Evolutionary conservation across 2,329 filamentous ascomycete species (phyloP), one percentile per base, ranked within the genome.

Genomic region (Graphilbum ipis-grandicollis): DNA sequence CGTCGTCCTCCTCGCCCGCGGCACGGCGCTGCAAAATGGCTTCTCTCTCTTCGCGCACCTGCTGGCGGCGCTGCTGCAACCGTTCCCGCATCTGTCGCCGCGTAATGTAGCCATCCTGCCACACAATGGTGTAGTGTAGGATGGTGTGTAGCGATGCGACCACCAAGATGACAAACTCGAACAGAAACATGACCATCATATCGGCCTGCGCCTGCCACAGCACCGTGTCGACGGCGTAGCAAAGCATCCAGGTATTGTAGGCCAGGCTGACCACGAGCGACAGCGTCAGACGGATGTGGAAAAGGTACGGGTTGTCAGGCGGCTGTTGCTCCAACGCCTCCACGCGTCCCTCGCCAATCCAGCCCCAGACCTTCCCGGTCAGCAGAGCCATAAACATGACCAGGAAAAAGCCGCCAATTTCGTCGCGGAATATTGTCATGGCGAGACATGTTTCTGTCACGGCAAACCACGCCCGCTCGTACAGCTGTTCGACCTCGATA

Each of bases 101-200:
- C 38, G 80, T 68, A 36, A 94, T 78, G 34, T 68, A 69, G 33
- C 80, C 71, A 55, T 98, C 90, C 9, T 76, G 63, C 31, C 94
- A 57, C 4, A 79, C 81, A 35, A 96, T 68, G 17, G 70, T 55
- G 55, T 98, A 98, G 41, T 86, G 75, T 38, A 75, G 64, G 2
- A 72, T 68, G 0, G 85, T 93, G 34, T 88, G 85, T 36, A 75
- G 64, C 1, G 88, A 93, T 36, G 76, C 77, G 9, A 92, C 78
- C 3, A 75, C 68, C 41, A 96, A 61, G 31, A 98, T 76, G 28
- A 88, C 86, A 52, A 96, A 96, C 55, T 98, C 90, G 48, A 98
- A 98, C 6, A 92, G 75, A 51, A 98, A 98, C 85, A 98, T 96
- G 44, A 98, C 85, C 85, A 96, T 98, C 81, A 98, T 96, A 41